Conservation (phyloP, 352 stramenopile genomes). For the Aphanomyces euteiches region DNA sequence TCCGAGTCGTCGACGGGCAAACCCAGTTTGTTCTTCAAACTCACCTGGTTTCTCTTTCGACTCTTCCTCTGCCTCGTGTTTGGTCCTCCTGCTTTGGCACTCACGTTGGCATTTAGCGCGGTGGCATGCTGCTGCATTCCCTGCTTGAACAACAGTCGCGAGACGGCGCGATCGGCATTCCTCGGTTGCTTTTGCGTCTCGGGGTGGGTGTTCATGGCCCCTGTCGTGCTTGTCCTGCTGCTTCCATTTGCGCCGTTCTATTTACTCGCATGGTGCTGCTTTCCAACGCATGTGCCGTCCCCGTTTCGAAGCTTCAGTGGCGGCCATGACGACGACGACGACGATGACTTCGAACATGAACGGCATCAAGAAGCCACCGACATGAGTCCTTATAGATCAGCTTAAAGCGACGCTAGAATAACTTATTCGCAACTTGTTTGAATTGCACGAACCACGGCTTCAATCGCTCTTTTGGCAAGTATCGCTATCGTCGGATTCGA, state of each 20-base stretch:
- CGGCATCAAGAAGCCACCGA: no score
- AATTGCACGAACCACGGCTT: no score
- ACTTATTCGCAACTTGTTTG: no score
- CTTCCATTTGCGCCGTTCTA: slow-evolving; percentile 36
- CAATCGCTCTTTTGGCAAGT: no score
- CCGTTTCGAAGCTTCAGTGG: no score
- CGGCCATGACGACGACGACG: no score
- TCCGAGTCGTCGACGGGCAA: slow-evolving; percentile 35
- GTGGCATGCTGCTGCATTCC: slow-evolving; percentile 66
- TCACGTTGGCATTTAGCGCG: slow-evolving; percentile 53
- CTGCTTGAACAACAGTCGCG: slow-evolving; percentile 44
- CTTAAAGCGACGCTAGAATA: no score
- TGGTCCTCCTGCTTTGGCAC: slow-evolving; percentile 52
- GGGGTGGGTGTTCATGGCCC: slow-evolving; percentile 52
- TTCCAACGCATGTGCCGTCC: neutral
- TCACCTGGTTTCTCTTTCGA: slow-evolving; percentile 30
- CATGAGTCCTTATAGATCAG: no score
- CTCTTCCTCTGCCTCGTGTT: slow-evolving; percentile 62
- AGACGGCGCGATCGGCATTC: slow-evolving; percentile 55
- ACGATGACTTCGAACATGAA: no score
- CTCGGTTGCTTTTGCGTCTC: slow-evolving; percentile 60
- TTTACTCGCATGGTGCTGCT: slow-evolving; percentile 31
- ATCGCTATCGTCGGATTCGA: slow-evolving; percentile 1
- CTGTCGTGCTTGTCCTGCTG: slow-evolving; percentile 40
- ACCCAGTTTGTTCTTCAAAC: neutral